These are phyloP conservation scores for Trematosphaeria pertusa DNA, from an alignment of 2,329 filamentous ascomycete genomes.

Conservation along the genomic window DNA sequence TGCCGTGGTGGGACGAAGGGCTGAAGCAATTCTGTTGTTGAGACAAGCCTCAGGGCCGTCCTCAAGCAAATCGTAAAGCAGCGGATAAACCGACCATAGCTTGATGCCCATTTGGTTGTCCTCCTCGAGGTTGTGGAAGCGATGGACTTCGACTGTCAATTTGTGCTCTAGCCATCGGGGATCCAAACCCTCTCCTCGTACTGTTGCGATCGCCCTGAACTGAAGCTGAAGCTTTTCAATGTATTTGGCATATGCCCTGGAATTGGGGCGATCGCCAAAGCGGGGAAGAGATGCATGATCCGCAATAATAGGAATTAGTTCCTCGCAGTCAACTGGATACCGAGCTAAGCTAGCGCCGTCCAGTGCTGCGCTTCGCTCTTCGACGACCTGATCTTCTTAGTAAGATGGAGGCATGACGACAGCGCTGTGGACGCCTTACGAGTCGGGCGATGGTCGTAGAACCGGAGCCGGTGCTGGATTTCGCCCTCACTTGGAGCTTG, in stretches of 20 bases:
- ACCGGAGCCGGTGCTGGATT: background rate
- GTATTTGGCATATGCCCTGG: background rate
- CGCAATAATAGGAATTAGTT: background rate
- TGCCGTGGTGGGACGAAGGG: too few relatives aligned
- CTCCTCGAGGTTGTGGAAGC: constrained; percentile 4
- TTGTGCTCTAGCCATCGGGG: background rate
- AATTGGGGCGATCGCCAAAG: background rate
- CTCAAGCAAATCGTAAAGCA: background rate
- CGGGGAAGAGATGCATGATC: background rate
- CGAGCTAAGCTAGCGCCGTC: background rate
- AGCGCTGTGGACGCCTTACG: background rate
- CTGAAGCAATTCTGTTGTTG: background rate
- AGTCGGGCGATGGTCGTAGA: background rate
- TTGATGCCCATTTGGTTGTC: constrained; percentile 3
- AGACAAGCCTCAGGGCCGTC: constrained; percentile 3
- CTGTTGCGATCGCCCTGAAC: background rate
- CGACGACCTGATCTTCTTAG: background rate
- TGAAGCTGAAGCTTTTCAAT: background rate
- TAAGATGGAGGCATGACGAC: background rate
- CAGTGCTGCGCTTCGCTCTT: background rate
- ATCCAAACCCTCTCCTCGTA: background rate
- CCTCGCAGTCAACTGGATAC: background rate
- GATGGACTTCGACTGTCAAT: constrained; percentile 3
- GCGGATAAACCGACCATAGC: constrained; percentile 4
- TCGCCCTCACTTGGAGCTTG: constrained; percentile 1